Conservation (phyloP, 306 rosid species). For the Betula pendula region DNA sequence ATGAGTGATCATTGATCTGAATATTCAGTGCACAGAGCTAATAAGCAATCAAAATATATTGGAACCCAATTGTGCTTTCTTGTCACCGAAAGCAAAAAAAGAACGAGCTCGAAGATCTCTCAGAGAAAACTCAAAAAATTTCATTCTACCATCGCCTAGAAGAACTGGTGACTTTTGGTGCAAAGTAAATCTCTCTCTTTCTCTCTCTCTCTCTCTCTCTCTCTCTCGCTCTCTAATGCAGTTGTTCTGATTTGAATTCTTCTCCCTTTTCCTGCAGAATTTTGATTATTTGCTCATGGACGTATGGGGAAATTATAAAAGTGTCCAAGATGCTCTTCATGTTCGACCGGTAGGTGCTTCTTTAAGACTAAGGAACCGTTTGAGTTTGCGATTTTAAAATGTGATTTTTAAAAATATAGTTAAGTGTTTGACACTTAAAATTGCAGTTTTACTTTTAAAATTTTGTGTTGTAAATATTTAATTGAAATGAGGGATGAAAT, state of each 20-base stretch:
- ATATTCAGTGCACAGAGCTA: slow-evolving; percentile 23
- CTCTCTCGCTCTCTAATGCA: background rate
- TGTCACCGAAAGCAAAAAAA: slow-evolving; percentile 23
- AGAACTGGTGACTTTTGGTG: slow-evolving; percentile 4
- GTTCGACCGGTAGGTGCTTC: slow-evolving; percentile 23
- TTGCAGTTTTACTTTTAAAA: too few relatives aligned
- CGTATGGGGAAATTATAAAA: slow-evolving; percentile 17
- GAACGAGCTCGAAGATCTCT: slow-evolving; percentile 25
- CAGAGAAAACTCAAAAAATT: background rate
- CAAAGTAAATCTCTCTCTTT: slow-evolving; percentile 2
- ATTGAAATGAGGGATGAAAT: too few relatives aligned
- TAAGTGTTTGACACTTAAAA: too few relatives aligned
- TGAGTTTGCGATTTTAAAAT: too few relatives aligned
- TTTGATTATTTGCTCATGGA: slow-evolving; percentile 21
- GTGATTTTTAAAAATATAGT: too few relatives aligned
- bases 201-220: background rate
- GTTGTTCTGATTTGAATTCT: background rate
- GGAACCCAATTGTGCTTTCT: slow-evolving; percentile 28
- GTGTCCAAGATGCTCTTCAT: slow-evolving; percentile 26
- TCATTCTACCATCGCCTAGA: background rate
- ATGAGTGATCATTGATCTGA: background rate
- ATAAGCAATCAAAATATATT: slow-evolving; percentile 3
- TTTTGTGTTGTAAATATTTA: too few relatives aligned
- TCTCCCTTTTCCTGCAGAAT: slow-evolving; percentile 15
- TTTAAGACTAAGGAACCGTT: too few relatives aligned